Evolutionary conservation across 176 grass and related monocot genomes (phyloP).

Genomic region (Paspalum notatum): DNA sequence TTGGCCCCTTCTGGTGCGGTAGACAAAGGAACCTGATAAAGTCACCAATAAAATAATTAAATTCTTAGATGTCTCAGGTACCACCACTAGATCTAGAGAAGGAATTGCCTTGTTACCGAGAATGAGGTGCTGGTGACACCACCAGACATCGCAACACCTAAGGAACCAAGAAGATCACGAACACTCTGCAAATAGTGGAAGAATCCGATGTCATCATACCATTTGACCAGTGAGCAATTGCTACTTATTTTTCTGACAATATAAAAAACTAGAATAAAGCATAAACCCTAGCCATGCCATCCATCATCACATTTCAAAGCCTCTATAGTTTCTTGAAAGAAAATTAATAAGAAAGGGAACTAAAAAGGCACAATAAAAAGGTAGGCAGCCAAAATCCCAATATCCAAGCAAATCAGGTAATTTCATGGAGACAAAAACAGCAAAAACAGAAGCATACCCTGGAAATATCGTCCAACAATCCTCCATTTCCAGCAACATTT

Average conservation of each 20-base stretch:
- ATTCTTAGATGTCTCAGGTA: neutral
- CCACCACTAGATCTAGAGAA: slow-evolving; percentile 12
- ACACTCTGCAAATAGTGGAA: slow-evolving; percentile 63
- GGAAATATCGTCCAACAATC: slow-evolving; percentile 62
- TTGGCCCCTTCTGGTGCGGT: slow-evolving; percentile 56
- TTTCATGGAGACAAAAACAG: neutral
- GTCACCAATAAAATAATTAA: slow-evolving; percentile 29
- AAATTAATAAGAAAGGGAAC: neutral
- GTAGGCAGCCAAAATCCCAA: neutral
- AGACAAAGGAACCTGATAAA: slow-evolving; percentile 64
- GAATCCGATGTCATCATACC: slow-evolving; percentile 5
- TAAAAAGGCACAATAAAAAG: slow-evolving; percentile 12
- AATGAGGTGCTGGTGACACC: slow-evolving; percentile 53
- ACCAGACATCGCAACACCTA: slow-evolving; percentile 62
- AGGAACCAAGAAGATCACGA: slow-evolving; percentile 72
- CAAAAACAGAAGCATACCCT: slow-evolving; percentile 52
- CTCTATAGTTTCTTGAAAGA: slow-evolving; percentile 44
- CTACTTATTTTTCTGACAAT: slow-evolving; percentile 9
- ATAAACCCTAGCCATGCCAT: slow-evolving; percentile 35
- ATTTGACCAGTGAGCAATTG: slow-evolving; percentile 14
- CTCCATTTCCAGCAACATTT: slow-evolving; percentile 64
- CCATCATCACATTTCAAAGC: slow-evolving; percentile 29
- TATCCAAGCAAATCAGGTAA: slow-evolving; percentile 2
- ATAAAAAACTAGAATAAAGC: slow-evolving; percentile 20
- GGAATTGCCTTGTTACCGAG: slow-evolving; percentile 42